Percentiles rank a stretch among this genome's conserved stretches.
phyloP scores from a whole-genome alignment of 306 rosid genomes.

The Cicer judaicum region DNA sequence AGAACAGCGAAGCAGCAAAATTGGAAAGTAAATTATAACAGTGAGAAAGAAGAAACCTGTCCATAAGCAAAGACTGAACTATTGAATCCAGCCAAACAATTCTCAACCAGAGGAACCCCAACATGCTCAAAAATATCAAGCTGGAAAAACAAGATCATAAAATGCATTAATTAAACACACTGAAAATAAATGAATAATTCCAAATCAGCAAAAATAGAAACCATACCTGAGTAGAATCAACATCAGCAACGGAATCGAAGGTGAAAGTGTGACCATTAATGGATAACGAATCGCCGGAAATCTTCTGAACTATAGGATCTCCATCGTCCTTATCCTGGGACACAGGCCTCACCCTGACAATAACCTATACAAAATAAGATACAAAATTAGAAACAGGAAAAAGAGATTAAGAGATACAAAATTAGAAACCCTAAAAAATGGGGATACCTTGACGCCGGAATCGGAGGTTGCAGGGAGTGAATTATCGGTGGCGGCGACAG shows the following conservation, averaged over 20 bases:
- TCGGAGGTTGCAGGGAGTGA: slow-evolving; percentile 59
- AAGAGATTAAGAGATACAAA: neutral
- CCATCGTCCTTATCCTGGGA: slow-evolving; percentile 74
- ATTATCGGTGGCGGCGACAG: slow-evolving; percentile 57
- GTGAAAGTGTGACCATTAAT: slow-evolving; percentile 91
- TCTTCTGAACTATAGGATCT: slow-evolving; percentile 77
- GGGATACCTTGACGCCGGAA: slow-evolving; percentile 87
- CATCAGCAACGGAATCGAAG: slow-evolving; percentile 87
- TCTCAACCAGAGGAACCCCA: slow-evolving; percentile 90
- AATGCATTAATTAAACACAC: slow-evolving; percentile 7
- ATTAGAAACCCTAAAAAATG: slow-evolving; percentile 2
- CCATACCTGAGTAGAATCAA: slow-evolving; percentile 82
- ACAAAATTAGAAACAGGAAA: neutral
- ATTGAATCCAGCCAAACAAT: slow-evolving; percentile 96
- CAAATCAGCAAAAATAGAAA: slow-evolving; percentile 43
- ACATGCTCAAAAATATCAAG: slow-evolving; percentile 89
- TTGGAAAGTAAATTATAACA: neutral
- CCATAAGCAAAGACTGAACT: slow-evolving; percentile 99
- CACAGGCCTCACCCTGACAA: slow-evolving; percentile 88
- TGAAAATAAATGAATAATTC: slow-evolving; percentile 12
- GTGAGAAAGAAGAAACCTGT: slow-evolving; percentile 59
- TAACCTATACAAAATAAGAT: slow-evolving; percentile 55
- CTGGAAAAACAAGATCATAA: slow-evolving; percentile 56
- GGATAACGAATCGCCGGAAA: slow-evolving; percentile 66
- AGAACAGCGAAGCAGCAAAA: slow-evolving; percentile 28